Base-by-base conservation (phyloP, 2,329 filamentous ascomycete species). In the Metarhizium robertsii region DNA sequence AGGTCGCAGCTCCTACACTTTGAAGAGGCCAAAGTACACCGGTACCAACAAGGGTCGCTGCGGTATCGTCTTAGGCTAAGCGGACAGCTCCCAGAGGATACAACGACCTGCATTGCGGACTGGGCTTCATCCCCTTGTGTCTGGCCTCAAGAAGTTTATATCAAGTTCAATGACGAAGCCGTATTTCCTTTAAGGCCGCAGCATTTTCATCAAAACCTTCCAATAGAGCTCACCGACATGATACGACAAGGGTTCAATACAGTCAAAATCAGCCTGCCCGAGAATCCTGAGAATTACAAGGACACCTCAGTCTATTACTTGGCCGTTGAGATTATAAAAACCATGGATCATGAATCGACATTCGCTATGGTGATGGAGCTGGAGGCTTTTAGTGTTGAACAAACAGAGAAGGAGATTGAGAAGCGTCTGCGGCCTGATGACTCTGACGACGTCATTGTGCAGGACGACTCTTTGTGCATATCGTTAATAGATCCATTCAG, bases 181-280 rank as follows among this genome's bases (percentile, higher is more conserved):
- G 67, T 90, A 16, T 73, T 75, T 29, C 67, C 83, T 10, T 80
- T 86, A 45, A 80, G 87, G 32, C 90, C 88, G 62, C 68, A 81
- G 1, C 85, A 94, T 58, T 80, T 92, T 64, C 85, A 85, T 11
- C 88, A 85, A 61, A 88, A 95, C 62, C 69, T 90, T 8, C 85
- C 92, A 0, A 74, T 88, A 6, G 90, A 96, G 61, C 73, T 96
- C 29, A 91, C 90, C 1, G 67, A 80, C 10, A 57, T 71, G 20
- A 61, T 95, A 5, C 66, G 64, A 8, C 61, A 70, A 16, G 90
- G 88, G 0, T 64, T 67, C 6, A 95, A 96, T 63, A 67, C 63
- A 0, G 65, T 95, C 2, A 71, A 76, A 4, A 66, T 92, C 62
- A 81, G 63, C 59, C 72, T 73, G 54, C 58, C 64, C 20, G 42